A percentile compares a stretch with the other conserved stretches of the same genome.
Evolutionary conservation across 2,329 filamentous ascomycete species (phyloP).

Genomic region (Aureobasidium vineae): DNA sequence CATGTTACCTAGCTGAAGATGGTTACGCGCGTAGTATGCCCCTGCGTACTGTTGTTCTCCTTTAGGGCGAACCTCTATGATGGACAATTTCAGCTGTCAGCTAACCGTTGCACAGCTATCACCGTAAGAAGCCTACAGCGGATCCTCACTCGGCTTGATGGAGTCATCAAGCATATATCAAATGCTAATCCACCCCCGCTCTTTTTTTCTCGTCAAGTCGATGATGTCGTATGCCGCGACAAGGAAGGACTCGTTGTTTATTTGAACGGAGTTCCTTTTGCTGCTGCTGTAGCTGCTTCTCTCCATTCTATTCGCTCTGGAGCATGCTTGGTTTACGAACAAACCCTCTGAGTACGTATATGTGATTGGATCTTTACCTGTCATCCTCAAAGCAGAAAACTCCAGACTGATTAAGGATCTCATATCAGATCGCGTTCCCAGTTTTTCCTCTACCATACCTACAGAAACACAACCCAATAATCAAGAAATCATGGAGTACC

Average conservation of each 20-base stretch:
- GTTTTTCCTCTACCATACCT: background rate
- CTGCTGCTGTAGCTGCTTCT: slow-evolving; percentile 19
- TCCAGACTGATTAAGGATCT: background rate
- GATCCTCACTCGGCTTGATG: background rate
- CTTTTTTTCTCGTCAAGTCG: background rate
- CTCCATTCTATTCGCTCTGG: slow-evolving; percentile 5
- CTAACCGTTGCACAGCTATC: slow-evolving; percentile 14
- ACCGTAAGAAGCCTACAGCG: background rate
- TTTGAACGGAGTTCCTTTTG: background rate
- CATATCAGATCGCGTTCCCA: slow-evolving; percentile 2
- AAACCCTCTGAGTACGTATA: slow-evolving; percentile 9
- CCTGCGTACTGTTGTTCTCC: background rate
- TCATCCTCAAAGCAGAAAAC: background rate
- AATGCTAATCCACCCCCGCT: background rate
- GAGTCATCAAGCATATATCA: slow-evolving; percentile 8
- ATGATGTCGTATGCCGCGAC: slow-evolving; percentile 21
- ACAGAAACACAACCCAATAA: background rate
- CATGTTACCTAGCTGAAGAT: background rate
- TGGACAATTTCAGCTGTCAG: background rate
- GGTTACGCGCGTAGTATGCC: background rate
- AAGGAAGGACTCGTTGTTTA: background rate
- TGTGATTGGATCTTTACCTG: background rate
- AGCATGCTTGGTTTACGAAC: slow-evolving; percentile 21
- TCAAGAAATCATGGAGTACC: background rate
- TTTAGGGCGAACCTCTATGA: background rate